A percentile compares a stretch with the other conserved stretches of the same genome.
phyloP scores from a whole-genome alignment of 768 basidiomycete genomes.

The Ramaria sp. region DNA sequence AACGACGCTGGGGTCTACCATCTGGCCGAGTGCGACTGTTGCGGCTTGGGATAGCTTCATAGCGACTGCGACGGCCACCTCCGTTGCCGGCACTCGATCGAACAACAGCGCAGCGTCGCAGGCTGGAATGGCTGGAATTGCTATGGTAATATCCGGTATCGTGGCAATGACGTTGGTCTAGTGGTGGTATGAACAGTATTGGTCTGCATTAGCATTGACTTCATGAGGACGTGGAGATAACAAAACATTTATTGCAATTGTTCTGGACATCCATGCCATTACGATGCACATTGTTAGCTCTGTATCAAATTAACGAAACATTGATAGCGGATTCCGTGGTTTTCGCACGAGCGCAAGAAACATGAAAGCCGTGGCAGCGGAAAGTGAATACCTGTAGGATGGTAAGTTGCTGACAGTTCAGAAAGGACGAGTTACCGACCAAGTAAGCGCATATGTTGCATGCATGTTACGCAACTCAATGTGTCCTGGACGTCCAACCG shows the following conservation, averaged over 20 bases:
- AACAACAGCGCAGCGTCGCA: not conserved
- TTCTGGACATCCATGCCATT: too few species aligned
- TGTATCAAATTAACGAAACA: not conserved
- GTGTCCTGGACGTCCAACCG: slow-evolving; percentile 72
- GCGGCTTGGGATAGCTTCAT: slow-evolving; percentile 47
- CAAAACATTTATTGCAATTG: too few species aligned
- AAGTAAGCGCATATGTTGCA: slow-evolving; percentile 89
- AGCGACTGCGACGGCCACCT: slow-evolving; percentile 29
- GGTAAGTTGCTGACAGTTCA: slow-evolving; percentile 1
- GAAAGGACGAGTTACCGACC: slow-evolving; percentile 37
- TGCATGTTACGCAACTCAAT: slow-evolving; percentile 92
- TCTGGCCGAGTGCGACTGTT: slow-evolving; percentile 44
- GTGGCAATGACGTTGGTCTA: too few species aligned
- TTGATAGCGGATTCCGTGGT: not conserved
- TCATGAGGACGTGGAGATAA: too few species aligned
- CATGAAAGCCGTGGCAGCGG: slow-evolving; percentile 77
- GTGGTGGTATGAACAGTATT: too few species aligned
- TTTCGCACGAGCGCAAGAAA: slow-evolving; percentile 47
- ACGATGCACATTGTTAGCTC: too few species aligned
- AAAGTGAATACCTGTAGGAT: slow-evolving; percentile 71
- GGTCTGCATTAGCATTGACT: too few species aligned
- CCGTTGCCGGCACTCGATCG: not conserved
- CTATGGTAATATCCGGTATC: too few species aligned
- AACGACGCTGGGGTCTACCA: slow-evolving; percentile 39
- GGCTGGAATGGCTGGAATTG: not conserved